A percentile compares a stretch with the other conserved stretches of the same genome.
These are phyloP conservation scores for Ogataea sp. DNA, from an alignment of 805 yeast genomes.

Conservation along the genomic window DNA sequence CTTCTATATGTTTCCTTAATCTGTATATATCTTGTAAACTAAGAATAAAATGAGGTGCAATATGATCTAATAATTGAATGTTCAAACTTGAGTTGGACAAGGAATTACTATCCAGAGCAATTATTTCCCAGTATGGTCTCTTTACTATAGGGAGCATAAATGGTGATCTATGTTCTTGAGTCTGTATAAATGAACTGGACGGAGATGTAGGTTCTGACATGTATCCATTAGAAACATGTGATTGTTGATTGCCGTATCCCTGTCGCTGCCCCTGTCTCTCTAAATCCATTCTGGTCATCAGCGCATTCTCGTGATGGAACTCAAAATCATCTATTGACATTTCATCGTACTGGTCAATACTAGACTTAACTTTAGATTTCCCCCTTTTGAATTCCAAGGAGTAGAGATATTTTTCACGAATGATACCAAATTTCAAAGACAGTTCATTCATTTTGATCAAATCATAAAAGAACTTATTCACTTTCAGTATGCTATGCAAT, in stretches of 20 bases:
- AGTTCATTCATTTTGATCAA: constrained; percentile 6
- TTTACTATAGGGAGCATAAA: constrained; percentile 3
- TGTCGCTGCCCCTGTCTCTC: neutral
- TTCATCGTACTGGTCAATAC: neutral
- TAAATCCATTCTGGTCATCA: constrained; percentile 9
- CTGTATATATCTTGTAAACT: neutral
- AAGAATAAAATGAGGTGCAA: constrained; percentile 2
- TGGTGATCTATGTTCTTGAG: too few relatives aligned
- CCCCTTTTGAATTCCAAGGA: neutral
- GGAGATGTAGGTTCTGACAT: neutral
- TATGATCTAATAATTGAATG: constrained; percentile 1
- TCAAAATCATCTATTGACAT: constrained; percentile 3
- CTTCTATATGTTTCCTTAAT: neutral
- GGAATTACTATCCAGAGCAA: constrained; percentile 4
- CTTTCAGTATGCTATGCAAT: constrained; percentile 3
- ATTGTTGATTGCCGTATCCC: neutral
- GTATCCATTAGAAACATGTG: neutral
- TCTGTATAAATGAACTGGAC: neutral
- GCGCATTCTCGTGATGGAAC: constrained; percentile 11
- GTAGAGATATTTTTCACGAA: neutral
- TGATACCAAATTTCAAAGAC: neutral
- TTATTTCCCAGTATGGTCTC: constrained; percentile 3
- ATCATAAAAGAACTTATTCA: constrained; percentile 4
- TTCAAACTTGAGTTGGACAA: constrained; percentile 3
- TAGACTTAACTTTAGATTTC: neutral